phyloP scores from a whole-genome alignment of 192 early-diverging fungal genomes.

The Linderina pennispora region DNA sequence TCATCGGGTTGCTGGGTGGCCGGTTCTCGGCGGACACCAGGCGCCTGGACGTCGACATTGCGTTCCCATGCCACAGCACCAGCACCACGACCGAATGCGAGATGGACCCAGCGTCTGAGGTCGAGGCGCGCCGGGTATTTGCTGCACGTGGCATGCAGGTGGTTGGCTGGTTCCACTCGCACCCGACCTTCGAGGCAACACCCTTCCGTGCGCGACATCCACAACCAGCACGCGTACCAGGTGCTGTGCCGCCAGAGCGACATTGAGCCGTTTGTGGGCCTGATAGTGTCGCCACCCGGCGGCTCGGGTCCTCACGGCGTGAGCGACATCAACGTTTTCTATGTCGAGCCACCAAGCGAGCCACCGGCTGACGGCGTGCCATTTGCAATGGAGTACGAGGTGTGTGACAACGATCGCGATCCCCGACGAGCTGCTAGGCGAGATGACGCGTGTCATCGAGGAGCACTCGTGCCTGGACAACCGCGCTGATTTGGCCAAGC shows the following conservation, averaged over 20 bases:
- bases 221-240: slow-evolving; percentile 87
- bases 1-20: slow-evolving; percentile 90
- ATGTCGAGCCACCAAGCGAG: slow-evolving; percentile 27
- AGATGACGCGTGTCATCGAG: slow-evolving; percentile 52
- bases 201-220: slow-evolving; percentile 87
- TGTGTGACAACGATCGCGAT: slow-evolving; percentile 46
- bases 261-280: slow-evolving; percentile 84
- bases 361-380: slow-evolving; percentile 43
- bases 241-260: slow-evolving; percentile 59
- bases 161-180: slow-evolving; percentile 97
- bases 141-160: slow-evolving; percentile 51
- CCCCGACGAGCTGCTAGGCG: slow-evolving; percentile 45
- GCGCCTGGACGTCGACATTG: slow-evolving; percentile 54
- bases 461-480: slow-evolving; percentile 50
- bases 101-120: slow-evolving; percentile 86
- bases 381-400: slow-evolving; percentile 18
- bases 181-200: slow-evolving; percentile 86
- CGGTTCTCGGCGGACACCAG: slow-evolving; percentile 48
- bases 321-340: slow-evolving; percentile 22
- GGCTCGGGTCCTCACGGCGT: slow-evolving; percentile 35
- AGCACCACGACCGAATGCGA: slow-evolving; percentile 89
- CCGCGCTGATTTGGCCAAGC: slow-evolving; percentile 53
- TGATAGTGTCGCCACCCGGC: slow-evolving; percentile 78
- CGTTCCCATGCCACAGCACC: slow-evolving; percentile 76
- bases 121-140: slow-evolving; percentile 75